Evolutionary conservation across 1,139 yeast genomes (phyloP), one percentile per base, ranked within the genome.

Genomic region (Protomyces arabidopsidicola): DNA sequence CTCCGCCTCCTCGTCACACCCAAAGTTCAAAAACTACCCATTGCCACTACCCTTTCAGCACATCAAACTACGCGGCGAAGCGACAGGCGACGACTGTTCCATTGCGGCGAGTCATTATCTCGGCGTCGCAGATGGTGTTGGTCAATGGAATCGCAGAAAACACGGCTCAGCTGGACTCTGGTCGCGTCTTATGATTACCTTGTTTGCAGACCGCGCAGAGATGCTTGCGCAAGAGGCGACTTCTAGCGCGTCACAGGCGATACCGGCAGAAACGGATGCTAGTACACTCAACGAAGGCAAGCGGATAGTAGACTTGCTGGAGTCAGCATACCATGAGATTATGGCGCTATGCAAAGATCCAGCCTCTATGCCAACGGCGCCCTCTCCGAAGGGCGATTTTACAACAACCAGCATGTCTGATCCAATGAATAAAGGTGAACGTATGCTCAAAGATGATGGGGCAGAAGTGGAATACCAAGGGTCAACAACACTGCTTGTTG

Each of bases 91-190:
- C 20, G 62, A 58, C 16, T 58, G 62, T 38, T 51, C 56, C 34
- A 27, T 58, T 18, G 62, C 62, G 2, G 45, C 56, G 45, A 51
- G 56, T 20, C 62, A 50, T 35, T 58, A 51, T 24, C 16, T 58
- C 8, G 62, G 56, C 14, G 67, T 66, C 27, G 68, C 68, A 24
- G 68, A 66, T 20, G 68, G 68, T 5, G 68, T 66, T 1, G 68
- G 68, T 5, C 66, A 66, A 24, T 66, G 68, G 68, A 66, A 66
- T 38, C 51, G 65, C 14, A 56, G 66, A 36, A 53, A 53, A 35
- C 65, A 65, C 51, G 68, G 68, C n/a, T 38, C 45, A 36, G 68
- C 68, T 3, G 67, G 67, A 3, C 39, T 66, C 16, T 66, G 68
- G 68, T 63, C 67, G 24, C 64, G 67, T 8, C 54, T 51, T 50